Percentiles rank a stretch among this genome's conserved stretches.
These are phyloP conservation scores for Vitis cinerea DNA, from an alignment of 164 flowering plant genomes.

Conservation along the genomic window DNA sequence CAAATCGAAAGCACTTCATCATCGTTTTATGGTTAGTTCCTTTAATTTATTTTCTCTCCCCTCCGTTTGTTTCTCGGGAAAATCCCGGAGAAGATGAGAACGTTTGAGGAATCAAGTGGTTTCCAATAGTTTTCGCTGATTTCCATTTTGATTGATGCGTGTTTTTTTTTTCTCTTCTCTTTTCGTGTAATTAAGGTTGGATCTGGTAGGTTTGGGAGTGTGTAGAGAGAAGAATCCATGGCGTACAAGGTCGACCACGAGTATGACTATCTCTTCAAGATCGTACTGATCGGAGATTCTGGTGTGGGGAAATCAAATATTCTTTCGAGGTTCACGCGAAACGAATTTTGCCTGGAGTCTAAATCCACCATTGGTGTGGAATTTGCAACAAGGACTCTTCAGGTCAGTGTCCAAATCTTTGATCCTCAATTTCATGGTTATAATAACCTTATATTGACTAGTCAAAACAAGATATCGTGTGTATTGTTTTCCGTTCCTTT, in stretches of 20 bases:
- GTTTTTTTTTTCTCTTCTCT: not conserved
- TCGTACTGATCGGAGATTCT: constrained; percentile 81
- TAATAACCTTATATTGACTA: too few relatives aligned
- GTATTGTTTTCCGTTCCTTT: not conserved
- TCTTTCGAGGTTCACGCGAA: constrained; percentile 74
- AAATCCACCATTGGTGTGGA: constrained; percentile 85
- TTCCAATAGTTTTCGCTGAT: not conserved
- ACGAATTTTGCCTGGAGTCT: constrained; percentile 69
- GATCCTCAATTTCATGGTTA: too few relatives aligned
- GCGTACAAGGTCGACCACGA: constrained; percentile 66
- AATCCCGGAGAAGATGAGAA: too few relatives aligned
- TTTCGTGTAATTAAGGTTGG: not conserved
- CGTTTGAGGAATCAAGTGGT: not conserved
- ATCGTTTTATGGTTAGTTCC: constrained; percentile 8
- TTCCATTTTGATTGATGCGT: not conserved
- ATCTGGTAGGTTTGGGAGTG: constrained; percentile 10
- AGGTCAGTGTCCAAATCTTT: constrained; percentile 31
- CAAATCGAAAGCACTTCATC: not conserved
- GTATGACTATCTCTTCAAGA: constrained; percentile 80
- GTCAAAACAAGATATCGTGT: too few relatives aligned
- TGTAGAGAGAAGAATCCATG: constrained; percentile 22
- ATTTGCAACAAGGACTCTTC: constrained; percentile 77
- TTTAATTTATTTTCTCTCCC: constrained; percentile 1
- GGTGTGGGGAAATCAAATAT: constrained; percentile 82
- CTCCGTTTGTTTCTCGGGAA: not conserved